Base-by-base conservation (phyloP, 1,139 yeast genomes). In the Yamadazyma pseudoaaseri region DNA sequence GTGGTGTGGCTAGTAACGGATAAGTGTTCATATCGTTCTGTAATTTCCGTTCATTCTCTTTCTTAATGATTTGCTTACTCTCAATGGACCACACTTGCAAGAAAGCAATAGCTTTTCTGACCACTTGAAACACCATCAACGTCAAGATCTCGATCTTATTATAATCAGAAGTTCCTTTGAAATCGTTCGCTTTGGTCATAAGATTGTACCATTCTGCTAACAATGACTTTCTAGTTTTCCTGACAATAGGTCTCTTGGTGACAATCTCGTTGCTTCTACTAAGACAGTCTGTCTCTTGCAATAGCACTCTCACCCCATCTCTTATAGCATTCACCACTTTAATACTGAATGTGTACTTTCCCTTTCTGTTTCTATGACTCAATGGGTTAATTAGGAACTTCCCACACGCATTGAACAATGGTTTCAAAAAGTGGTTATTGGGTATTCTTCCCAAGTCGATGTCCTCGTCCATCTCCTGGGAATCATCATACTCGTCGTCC, bases 171-270 rank as follows among this genome's bases (percentile, higher is more conserved):
- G 95, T 81, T 34, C 86, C 81, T 51, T 83, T 80, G 53, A 80
- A 85, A 37, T 85, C 87, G 49, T 85, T 87, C 3, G 97, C 96
- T 48, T 85, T 83, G 7, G 84, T 76, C 75, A 90, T 89, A 29
- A 92, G 65, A 39, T 82, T 84, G 36, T 94, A 90, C 84, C 97
- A 85, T 52, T 90, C 97, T 1, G 96, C 90, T 29, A 92, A 73
- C 38, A 92, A 64, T 14, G 81, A 71, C 57, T 90, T 90, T 45
- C 98, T 73, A 39, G 84, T 72, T 46, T 77, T 81, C 34, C 94
- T 68, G 13, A 92, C 80, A 5, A 76, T 59, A 3, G 89, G 86
- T 30, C 81, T 73, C 39, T 76, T 72, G 41, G 81, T 78, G 4
- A 90, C 96, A 26, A 86, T 73, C 27, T 79, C 81, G 41, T 87